Percentiles rank a stretch among this genome's conserved stretches.
Evolutionary conservation across 352 stramenopile genomes (phyloP).

Genomic region (Phytophthora chlamydospora): DNA sequence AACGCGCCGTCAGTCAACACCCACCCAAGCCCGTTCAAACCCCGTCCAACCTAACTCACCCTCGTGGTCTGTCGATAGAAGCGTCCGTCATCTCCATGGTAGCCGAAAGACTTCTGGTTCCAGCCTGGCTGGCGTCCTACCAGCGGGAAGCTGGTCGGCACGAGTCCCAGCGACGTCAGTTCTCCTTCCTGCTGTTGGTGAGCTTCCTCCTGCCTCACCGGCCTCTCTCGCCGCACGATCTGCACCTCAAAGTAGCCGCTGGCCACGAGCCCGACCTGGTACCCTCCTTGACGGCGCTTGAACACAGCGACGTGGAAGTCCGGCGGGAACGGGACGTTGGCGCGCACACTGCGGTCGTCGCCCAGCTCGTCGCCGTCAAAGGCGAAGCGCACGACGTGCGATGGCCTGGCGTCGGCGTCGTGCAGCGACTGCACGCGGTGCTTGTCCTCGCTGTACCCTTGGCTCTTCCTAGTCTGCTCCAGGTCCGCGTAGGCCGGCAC

Average conservation of each 20-base stretch:
- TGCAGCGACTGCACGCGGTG: slow-evolving; percentile 46
- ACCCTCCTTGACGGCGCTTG: slow-evolving; percentile 32
- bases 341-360: slow-evolving; percentile 71
- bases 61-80: slow-evolving; percentile 62
- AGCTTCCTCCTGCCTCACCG: slow-evolving; percentile 1
- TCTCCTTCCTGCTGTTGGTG: slow-evolving; percentile 1
- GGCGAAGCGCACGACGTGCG: slow-evolving; percentile 49
- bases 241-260: slow-evolving; percentile 86
- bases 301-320: slow-evolving; percentile 64
- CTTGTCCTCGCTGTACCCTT: slow-evolving; percentile 40
- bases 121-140: slow-evolving; percentile 74
- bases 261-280: slow-evolving; percentile 55
- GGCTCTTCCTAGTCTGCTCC: slow-evolving; percentile 45
- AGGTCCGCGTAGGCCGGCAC: slow-evolving; percentile 73
- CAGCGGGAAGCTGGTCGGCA: slow-evolving; percentile 52
- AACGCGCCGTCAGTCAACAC: neutral
- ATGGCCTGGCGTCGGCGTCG: slow-evolving; percentile 28
- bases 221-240: slow-evolving; percentile 40
- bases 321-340: slow-evolving; percentile 75
- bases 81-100: slow-evolving; percentile 81
- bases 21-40: neutral
- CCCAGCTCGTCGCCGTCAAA: slow-evolving; percentile 59
- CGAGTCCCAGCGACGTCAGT: slow-evolving; percentile 69
- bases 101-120: slow-evolving; percentile 70
- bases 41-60: slow-evolving; percentile 31